These are phyloP conservation scores for Jatropha curcas DNA, from an alignment of 345 rosid genomes.

Conservation along the genomic window DNA sequence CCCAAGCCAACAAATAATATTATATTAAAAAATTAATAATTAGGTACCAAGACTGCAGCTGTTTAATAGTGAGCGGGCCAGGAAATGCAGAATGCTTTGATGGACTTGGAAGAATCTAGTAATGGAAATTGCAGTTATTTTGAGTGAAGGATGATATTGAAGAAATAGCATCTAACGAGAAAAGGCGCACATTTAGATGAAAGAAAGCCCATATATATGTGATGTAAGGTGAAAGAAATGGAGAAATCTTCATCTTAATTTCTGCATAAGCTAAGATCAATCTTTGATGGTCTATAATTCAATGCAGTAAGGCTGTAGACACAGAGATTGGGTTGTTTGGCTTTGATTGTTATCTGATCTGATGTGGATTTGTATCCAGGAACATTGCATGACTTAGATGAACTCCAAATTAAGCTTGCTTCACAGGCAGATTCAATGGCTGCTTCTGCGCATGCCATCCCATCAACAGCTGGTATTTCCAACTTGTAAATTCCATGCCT, in stretches of 20 bases:
- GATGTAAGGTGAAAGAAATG: background rate
- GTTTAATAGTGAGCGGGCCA: constrained; percentile 21
- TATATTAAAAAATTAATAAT: background rate
- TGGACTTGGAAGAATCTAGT: background rate
- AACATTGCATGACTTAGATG: constrained; percentile 61
- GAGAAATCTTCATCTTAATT: background rate
- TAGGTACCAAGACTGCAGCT: constrained; percentile 15
- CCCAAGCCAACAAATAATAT: constrained; percentile 1
- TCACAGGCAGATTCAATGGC: constrained; percentile 65
- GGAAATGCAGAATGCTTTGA: constrained; percentile 8
- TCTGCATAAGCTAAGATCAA: constrained; percentile 55
- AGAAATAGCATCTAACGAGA: background rate
- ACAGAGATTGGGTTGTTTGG: constrained; percentile 66
- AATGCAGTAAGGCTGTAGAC: constrained; percentile 72
- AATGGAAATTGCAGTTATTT: constrained; percentile 10
- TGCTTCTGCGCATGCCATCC: constrained; percentile 67
- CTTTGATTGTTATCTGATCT: constrained; percentile 65
- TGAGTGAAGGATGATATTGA: background rate
- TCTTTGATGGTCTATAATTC: constrained; percentile 75
- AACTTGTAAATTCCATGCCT: constrained; percentile 72
- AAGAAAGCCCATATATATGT: background rate
- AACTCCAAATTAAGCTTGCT: constrained; percentile 65
- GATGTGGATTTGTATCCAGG: constrained; percentile 81
- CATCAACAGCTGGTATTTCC: constrained; percentile 74
- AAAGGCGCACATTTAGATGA: background rate